Evolutionary conservation across 2,329 filamentous ascomycete genomes (phyloP).

Genomic region (Neophaeococcomyces mojaviensis): DNA sequence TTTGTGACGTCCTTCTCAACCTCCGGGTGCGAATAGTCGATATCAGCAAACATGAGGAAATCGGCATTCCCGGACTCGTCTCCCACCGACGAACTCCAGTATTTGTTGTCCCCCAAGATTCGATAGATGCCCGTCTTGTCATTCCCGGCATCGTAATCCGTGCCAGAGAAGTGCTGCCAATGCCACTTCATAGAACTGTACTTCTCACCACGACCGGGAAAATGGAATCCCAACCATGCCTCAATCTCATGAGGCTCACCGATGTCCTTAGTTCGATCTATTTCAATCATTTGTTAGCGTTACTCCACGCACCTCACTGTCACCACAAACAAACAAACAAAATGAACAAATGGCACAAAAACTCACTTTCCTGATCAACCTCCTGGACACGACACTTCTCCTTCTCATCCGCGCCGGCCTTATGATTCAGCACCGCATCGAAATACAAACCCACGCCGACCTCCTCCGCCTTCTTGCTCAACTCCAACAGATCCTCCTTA

Average conservation of each 20-base stretch:
- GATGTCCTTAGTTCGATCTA: constrained; percentile 49
- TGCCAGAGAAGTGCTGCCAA: constrained; percentile 55
- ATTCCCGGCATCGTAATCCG: constrained; percentile 50
- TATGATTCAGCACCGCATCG: constrained; percentile 60
- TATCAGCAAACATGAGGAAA: constrained; percentile 59
- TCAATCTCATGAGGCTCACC: constrained; percentile 53
- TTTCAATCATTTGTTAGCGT: neutral
- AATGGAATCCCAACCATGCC: constrained; percentile 57
- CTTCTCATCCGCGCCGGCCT: constrained; percentile 54
- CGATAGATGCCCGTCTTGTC: constrained; percentile 53
- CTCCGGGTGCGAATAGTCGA: constrained; percentile 54
- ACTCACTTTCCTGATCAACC: constrained; percentile 43
- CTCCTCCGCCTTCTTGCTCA: constrained; percentile 19
- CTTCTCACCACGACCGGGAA: constrained; percentile 48
- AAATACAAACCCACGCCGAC: constrained; percentile 44
- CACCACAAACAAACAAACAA: neutral
- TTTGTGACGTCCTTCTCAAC: constrained; percentile 52
- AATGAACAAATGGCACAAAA: neutral
- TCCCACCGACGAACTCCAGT: constrained; percentile 28
- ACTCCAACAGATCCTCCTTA: constrained; percentile 41
- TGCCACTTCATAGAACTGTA: constrained; percentile 53
- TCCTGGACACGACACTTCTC: constrained; percentile 54
- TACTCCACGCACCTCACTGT: neutral
- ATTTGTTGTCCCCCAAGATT: constrained; percentile 51
- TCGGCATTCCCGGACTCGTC: constrained; percentile 60